These are phyloP conservation scores for Irpex sp. DNA, from an alignment of 1,284 basidiomycete species.

Conservation along the genomic window DNA sequence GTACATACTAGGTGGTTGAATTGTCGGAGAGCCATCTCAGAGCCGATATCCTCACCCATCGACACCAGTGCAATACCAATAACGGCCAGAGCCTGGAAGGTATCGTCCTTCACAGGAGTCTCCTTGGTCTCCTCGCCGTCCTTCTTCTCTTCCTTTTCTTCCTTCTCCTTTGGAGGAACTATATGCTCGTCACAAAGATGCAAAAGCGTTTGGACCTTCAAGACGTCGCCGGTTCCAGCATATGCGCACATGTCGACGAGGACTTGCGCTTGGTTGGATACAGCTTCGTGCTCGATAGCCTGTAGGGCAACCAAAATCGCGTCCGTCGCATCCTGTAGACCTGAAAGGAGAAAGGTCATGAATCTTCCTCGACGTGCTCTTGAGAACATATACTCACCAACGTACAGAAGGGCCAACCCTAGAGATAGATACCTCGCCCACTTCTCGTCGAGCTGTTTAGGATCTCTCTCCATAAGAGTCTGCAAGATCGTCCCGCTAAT, in stretches of 20 bases:
- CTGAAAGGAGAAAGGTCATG: conserved; percentile 33
- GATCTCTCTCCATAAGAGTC: conserved; percentile 85
- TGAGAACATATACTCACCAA: conserved; percentile 50
- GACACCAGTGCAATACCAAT: conserved; percentile 92
- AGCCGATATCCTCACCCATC: conserved; percentile 98
- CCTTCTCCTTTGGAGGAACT: conserved; percentile 56
- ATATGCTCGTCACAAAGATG: conserved; percentile 93
- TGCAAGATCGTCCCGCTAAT: conserved; percentile 88
- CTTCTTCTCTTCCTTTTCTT: conserved; percentile 48
- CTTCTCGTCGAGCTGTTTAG: conserved; percentile 79
- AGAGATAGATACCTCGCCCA: conserved; percentile 92
- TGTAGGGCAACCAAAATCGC: conserved; percentile 94
- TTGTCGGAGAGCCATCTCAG: conserved; percentile 93
- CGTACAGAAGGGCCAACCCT: conserved; percentile 87
- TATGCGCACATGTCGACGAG: conserved; percentile 94
- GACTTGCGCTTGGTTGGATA: conserved; percentile 88
- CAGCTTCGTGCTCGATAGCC: conserved; percentile 83
- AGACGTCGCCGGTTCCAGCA: conserved; percentile 93
- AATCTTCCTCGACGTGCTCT: background rate
- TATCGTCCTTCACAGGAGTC: conserved; percentile 54
- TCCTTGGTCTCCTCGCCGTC: conserved; percentile 39
- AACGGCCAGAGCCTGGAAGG: conserved; percentile 91
- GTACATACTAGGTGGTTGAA: conserved; percentile 86
- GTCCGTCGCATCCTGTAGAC: conserved; percentile 87
- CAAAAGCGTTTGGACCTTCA: conserved; percentile 91